These are phyloP conservation scores for Closterium sp. DNA, from an alignment of 139 green algal genomes.

Conservation along the genomic window DNA sequence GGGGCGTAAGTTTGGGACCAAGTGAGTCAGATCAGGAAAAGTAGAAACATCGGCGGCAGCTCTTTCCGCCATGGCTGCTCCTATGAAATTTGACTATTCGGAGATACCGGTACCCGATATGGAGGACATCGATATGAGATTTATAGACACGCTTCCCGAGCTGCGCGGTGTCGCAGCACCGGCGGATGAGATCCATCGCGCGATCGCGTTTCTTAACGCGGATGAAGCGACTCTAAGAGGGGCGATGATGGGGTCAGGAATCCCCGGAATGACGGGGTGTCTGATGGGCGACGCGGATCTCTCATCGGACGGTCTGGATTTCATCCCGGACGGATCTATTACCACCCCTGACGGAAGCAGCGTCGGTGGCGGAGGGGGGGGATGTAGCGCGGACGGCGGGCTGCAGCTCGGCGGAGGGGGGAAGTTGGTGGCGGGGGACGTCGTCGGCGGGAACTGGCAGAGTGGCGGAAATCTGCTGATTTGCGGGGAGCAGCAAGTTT, in stretches of 20 bases:
- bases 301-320: not conserved
- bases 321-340: not conserved
- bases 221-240: not conserved
- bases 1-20: not conserved
- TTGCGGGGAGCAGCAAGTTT: not conserved
- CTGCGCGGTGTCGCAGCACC: not conserved
- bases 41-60: not conserved
- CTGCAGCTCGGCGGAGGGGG: not conserved
- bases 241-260: not conserved
- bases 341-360: not conserved
- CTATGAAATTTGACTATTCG: not conserved
- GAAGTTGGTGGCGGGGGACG: too few species aligned
- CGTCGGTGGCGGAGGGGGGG: not conserved
- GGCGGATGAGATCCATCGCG: not conserved
- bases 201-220: not conserved
- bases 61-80: not conserved
- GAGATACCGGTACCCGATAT: not conserved
- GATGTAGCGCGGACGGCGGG: not conserved
- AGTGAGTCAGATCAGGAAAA: not conserved
- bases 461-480: not conserved
- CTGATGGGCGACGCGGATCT: not conserved
- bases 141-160: not conserved
- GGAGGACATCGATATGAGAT: not conserved
- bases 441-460: too few species aligned
- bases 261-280: not conserved